Conservation (phyloP, 768 basidiomycete species). For the Boletellus sp. region DNA sequence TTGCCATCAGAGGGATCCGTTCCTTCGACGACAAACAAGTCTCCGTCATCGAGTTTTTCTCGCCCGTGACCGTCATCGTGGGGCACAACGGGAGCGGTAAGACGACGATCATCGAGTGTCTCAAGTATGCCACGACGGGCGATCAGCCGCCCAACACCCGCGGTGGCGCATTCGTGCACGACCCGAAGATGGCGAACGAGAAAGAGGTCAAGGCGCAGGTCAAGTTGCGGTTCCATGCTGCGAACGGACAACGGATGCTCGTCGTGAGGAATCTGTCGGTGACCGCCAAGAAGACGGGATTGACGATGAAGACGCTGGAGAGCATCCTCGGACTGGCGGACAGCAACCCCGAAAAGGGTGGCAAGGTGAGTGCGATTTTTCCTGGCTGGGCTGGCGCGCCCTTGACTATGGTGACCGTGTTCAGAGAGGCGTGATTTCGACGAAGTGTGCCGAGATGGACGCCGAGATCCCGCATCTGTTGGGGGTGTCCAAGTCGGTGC, state of each 20-base stretch:
- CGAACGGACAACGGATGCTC: constrained; percentile 86
- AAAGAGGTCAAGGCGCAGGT: constrained; percentile 99
- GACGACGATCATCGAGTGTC: constrained; percentile 98
- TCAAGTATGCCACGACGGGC: constrained; percentile 98
- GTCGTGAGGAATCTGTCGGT: constrained; percentile 90
- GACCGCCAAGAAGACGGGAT: constrained; percentile 84
- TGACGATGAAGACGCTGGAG: constrained; percentile 98
- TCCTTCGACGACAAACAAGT: constrained; percentile 96
- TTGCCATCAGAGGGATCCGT: constrained; percentile 90
- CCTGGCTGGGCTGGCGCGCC: neutral
- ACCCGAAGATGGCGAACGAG: constrained; percentile 99
- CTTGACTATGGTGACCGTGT: neutral
- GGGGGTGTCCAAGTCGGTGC: constrained; percentile 96
- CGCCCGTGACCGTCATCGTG: constrained; percentile 96
- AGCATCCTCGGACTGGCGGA: constrained; percentile 79
- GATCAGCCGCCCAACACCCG: constrained; percentile 97
- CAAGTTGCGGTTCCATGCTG: constrained; percentile 87
- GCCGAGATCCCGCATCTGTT: constrained; percentile 87
- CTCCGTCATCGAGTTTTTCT: constrained; percentile 93
- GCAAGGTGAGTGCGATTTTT: constrained; percentile 53
- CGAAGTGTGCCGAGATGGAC: constrained; percentile 97
- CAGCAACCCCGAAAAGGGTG: constrained; percentile 57
- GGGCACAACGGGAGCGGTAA: constrained; percentile 99
- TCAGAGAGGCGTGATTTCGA: constrained; percentile 87
- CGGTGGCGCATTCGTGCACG: constrained; percentile 97